Evolutionary conservation across 345 rosid genomes (phyloP).

Genomic region (Brassica cretica): DNA sequence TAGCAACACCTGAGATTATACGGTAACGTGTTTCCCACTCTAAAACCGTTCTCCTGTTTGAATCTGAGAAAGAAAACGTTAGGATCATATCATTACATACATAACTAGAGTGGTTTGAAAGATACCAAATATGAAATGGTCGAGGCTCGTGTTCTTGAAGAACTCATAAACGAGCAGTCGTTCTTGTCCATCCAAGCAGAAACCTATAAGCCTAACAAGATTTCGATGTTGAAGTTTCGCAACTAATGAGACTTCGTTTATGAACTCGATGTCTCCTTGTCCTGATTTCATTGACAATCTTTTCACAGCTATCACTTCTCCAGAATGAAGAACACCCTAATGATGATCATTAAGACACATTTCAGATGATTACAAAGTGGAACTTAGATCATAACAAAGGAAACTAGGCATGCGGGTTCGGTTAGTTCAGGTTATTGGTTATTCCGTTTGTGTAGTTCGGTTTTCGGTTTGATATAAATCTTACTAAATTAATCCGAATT

Average conservation of each 20-base stretch:
- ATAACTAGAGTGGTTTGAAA: background rate
- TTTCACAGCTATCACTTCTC: slow-evolving; percentile 49
- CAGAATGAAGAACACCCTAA: slow-evolving; percentile 43
- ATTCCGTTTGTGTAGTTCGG: no score
- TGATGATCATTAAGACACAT: background rate
- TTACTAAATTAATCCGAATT: no score
- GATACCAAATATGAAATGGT: slow-evolving; percentile 40
- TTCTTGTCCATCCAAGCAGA: slow-evolving; percentile 41
- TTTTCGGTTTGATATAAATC: no score
- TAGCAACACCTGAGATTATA: slow-evolving; percentile 27
- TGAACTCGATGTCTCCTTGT: slow-evolving; percentile 48
- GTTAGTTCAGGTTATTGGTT: no score
- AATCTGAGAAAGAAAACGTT: slow-evolving; percentile 9
- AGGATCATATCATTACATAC: background rate
- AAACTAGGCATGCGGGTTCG: no score
- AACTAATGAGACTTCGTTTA: slow-evolving; percentile 46
- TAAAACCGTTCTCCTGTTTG: background rate
- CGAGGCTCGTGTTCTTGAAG: slow-evolving; percentile 46
- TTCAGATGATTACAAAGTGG: background rate
- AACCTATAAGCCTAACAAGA: slow-evolving; percentile 45
- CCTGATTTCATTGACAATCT: slow-evolving; percentile 43
- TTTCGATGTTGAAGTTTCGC: slow-evolving; percentile 57
- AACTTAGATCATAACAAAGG: background rate
- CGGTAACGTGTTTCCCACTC: slow-evolving; percentile 30
- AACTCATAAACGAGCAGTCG: slow-evolving; percentile 47